Evolutionary conservation across 495 filamentous ascomycete species (phyloP).

Genomic region (Lophiostoma macrostomum): DNA sequence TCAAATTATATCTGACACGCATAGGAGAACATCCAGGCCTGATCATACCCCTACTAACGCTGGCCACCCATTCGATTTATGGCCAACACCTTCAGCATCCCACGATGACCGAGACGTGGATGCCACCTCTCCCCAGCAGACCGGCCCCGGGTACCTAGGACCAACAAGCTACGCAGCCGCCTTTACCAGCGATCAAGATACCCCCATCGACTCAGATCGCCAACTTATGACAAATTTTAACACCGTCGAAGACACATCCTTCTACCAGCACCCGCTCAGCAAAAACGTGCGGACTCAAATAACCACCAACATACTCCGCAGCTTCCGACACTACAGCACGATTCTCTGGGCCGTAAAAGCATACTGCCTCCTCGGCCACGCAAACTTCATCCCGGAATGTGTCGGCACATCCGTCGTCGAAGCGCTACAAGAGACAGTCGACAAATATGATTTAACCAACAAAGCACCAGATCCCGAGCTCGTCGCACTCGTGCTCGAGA

Average conservation of each 20-base stretch:
- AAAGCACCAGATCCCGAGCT: conserved; percentile 8
- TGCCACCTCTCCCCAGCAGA: background rate
- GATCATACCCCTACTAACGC: background rate
- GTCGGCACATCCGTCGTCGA: background rate
- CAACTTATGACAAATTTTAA: no score
- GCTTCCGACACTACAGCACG: conserved; percentile 2
- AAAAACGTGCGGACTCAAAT: conserved; percentile 14
- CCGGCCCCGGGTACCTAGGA: conserved; percentile 19
- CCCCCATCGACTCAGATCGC: background rate
- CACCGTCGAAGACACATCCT: no score
- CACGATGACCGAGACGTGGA: background rate
- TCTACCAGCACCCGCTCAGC: conserved; percentile 7
- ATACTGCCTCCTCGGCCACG: conserved; percentile 3
- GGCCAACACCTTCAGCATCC: background rate
- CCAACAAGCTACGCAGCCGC: conserved; percentile 20
- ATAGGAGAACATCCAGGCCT: background rate
- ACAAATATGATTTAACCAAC: conserved; percentile 7
- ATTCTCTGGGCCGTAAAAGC: conserved; percentile 1
- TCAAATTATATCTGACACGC: background rate
- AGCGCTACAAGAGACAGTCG: conserved; percentile 10
- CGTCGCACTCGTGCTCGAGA: conserved; percentile 6
- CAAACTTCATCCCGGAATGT: background rate
- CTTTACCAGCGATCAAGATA: background rate
- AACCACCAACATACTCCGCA: conserved; percentile 7
- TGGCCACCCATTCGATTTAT: background rate